phyloP scores from a whole-genome alignment of 768 basidiomycete species.

The Amanita rubescens region DNA sequence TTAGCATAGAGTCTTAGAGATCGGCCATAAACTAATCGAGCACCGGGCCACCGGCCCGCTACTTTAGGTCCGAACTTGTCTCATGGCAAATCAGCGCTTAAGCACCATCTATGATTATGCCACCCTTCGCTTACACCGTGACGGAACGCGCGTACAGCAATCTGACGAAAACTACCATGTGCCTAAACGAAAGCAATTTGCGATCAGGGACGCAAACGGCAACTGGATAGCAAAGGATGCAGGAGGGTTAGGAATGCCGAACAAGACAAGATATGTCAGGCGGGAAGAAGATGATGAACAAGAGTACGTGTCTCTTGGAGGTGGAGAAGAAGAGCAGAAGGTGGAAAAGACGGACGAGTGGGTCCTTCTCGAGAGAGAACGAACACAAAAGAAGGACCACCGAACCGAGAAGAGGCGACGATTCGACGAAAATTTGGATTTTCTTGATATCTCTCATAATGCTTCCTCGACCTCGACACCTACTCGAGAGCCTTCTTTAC shows the following conservation, averaged over 20 bases:
- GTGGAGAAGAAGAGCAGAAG: slow-evolving; percentile 9
- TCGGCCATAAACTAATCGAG: too few species aligned
- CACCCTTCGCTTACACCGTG: slow-evolving; percentile 55
- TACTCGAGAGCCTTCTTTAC: background rate
- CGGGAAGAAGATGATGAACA: background rate
- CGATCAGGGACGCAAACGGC: slow-evolving; percentile 41
- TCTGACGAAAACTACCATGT: slow-evolving; percentile 18
- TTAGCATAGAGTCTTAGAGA: too few species aligned
- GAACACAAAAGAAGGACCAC: slow-evolving; percentile 17
- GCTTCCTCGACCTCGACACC: background rate
- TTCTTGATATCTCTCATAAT: slow-evolving; percentile 28
- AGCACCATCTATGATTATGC: slow-evolving; percentile 64
- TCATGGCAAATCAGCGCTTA: slow-evolving; percentile 23
- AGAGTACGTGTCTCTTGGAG: slow-evolving; percentile 10
- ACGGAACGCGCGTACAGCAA: slow-evolving; percentile 53
- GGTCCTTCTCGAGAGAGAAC: slow-evolving; percentile 12
- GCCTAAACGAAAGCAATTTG: background rate
- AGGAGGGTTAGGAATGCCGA: slow-evolving; percentile 39
- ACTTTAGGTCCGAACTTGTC: too few species aligned
- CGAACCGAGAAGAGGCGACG: slow-evolving; percentile 33
- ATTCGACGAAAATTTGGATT: slow-evolving; percentile 45
- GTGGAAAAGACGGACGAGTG: slow-evolving; percentile 3
- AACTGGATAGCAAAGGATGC: slow-evolving; percentile 67
- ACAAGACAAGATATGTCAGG: slow-evolving; percentile 3
- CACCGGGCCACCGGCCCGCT: too few species aligned